Evolutionary conservation across 306 rosid species (phyloP), one percentile per base, ranked within the genome.

Genomic region (Cicer bijugum): DNA sequence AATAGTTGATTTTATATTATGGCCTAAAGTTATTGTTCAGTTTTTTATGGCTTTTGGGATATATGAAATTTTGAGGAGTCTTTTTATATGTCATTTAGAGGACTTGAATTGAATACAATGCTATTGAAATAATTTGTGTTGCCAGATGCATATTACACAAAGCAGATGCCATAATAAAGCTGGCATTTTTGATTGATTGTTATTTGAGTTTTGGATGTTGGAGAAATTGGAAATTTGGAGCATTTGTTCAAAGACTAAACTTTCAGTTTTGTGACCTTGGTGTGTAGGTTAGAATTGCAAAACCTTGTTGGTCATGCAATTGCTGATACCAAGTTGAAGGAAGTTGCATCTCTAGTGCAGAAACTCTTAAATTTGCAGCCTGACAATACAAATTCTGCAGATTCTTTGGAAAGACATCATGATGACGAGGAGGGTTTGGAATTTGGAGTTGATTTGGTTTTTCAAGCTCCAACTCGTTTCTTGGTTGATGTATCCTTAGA

Each of bases 391-490:
- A 82, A 59, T 38, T 65, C 78, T 20, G 3, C 50, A 42, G 12
- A 45, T 45, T 63, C 81, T 71, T 60, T 42, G 37, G 91, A 85
- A 74, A 64, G 28, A 16, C 67, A 78, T 72, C 62, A 16, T 33
- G 81, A 82, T 72, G 86, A 75, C 66, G 69, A 72, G 35, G 79
- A 78, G 20, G 71, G 71, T 77, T 23, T 75, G 44, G 97, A 94
- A 79, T 94, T 93, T 85, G 97, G 98, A 40, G 87, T 92, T 58
- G 91, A 94, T 85, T 85, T 94, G 73, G 79, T 75, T 71, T 94
- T 91, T 81, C 85, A 83, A 82, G 86, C 87, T 4, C 98, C 98
- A 17, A 64, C 91, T 15, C 89, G 98, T 72, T 94, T 94, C 78
- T 51, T 91, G 86, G 87, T 94, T 71, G 97, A 94, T 62, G 81